phyloP scores from a whole-genome alignment of 2,329 filamentous ascomycete species.

The Xylariomycetidae sp. region DNA sequence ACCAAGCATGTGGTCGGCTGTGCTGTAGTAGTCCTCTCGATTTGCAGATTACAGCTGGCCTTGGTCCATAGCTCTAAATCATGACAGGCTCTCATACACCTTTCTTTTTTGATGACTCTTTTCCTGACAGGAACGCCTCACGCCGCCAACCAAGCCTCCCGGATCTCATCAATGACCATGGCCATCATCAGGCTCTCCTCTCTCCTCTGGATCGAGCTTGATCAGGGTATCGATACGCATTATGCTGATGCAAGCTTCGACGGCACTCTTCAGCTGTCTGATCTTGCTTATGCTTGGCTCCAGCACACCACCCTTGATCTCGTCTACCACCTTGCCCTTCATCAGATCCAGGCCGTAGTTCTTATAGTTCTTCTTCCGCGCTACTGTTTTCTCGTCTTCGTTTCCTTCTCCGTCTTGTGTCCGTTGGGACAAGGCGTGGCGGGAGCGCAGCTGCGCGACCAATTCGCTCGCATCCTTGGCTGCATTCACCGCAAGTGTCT shows the following conservation, averaged over 20 bases:
- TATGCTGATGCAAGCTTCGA: slow-evolving; percentile 97
- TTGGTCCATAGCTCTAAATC: no score
- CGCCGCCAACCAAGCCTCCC: no score
- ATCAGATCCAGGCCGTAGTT: slow-evolving; percentile 94
- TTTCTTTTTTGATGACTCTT: no score
- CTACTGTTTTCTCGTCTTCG: slow-evolving; percentile 83
- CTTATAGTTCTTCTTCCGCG: slow-evolving; percentile 95
- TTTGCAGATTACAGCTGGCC: no score
- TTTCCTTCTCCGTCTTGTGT: slow-evolving; percentile 78
- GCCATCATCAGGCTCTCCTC: slow-evolving; percentile 70
- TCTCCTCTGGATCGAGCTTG: slow-evolving; percentile 89
- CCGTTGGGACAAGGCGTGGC: slow-evolving; percentile 90
- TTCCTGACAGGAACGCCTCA: no score
- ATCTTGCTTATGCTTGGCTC: slow-evolving; percentile 99
- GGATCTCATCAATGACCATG: slow-evolving; percentile 67
- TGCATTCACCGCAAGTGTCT: slow-evolving; percentile 94
- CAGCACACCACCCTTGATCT: slow-evolving; percentile 89
- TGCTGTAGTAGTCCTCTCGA: no score
- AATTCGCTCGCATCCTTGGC: slow-evolving; percentile 95
- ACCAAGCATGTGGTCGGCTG: no score
- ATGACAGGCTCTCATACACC: no score
- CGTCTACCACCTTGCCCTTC: slow-evolving; percentile 87
- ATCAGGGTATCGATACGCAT: slow-evolving; percentile 99
- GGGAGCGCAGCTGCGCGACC: slow-evolving; percentile 88
- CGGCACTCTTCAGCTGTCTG: slow-evolving; percentile 94